A percentile compares a stretch with the other conserved stretches of the same genome.
These are phyloP conservation scores for Cardiospermum halicacabum DNA, from an alignment of 345 rosid genomes.

Conservation along the genomic window DNA sequence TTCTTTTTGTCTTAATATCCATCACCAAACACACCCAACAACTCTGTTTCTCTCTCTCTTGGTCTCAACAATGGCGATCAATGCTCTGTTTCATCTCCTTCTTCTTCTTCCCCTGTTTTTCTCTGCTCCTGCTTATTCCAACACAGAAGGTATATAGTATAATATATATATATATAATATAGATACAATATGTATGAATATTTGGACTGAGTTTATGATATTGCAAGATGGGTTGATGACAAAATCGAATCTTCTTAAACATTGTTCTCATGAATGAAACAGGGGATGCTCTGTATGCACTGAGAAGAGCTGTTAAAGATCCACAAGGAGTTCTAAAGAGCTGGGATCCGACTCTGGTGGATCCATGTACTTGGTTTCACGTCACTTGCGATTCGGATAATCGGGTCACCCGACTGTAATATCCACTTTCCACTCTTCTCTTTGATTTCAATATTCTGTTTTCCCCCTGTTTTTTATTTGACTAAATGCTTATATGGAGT, in stretches of 20 bases:
- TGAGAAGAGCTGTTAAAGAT: constrained; percentile 62
- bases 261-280: constrained; percentile 11
- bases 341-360: constrained; percentile 78
- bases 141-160: constrained; percentile 41
- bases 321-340: constrained; percentile 61
- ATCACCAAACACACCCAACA: neutral
- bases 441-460: too few relatives aligned
- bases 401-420: constrained; percentile 67
- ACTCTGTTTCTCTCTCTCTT: neutral
- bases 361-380: constrained; percentile 82
- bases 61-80: constrained; percentile 40
- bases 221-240: neutral
- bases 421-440: neutral
- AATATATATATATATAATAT: too few relatives aligned
- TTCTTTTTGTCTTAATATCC: constrained; percentile 15
- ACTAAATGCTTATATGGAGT: neutral
- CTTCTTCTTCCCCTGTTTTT: constrained; percentile 21
- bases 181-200: neutral
- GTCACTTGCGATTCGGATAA: constrained; percentile 58
- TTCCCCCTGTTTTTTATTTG: neutral
- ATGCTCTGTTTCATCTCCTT: constrained; percentile 19
- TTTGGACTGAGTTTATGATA: neutral
- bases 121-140: constrained; percentile 28
- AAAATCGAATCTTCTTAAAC: neutral
- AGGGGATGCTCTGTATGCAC: constrained; percentile 67